Base-by-base conservation (phyloP, 1,139 yeast species). In the Zygosaccharomyces pseudobailii region DNA sequence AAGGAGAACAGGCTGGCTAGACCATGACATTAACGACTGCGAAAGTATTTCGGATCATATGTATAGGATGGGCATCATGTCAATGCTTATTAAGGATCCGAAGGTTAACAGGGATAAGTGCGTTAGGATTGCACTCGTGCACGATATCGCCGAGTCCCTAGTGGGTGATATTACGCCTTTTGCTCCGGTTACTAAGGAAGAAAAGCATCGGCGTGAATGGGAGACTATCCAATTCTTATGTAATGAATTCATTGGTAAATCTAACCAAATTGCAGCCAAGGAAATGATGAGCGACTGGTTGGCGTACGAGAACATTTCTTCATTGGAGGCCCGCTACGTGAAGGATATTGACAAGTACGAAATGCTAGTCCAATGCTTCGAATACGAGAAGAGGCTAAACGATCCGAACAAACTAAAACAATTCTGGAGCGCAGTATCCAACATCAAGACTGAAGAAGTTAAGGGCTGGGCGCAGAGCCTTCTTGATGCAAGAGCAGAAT, bases 91-190 rank as follows among this genome's bases (percentile, higher is more conserved):
- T 36, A 84, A 86, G 56, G 68, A 81, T 45, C 67, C 69, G 10
- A 53, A 61, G 5, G 67, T 76, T 6, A 71, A 78, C 54, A 63
- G 70, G n/a, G 68, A 67, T 36, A 70, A 79, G 56, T 89, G 97
- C 72, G 85, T 83, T 45, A 84, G 87, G 66, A 89, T 92, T 45
- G 89, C 97, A 1, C 71, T 89, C 39, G 82, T 89, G 36, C 98
- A 92, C 68, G 98, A 92, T 66, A 84, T 92, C 62, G 97, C 98
- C 8, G 98, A 92, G 70, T 70, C 90, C 5, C 71, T 92, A 33
- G 97, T 92, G 8, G 97, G 97, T 10, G 98, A 92, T 65, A 88
- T 92, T 48, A 89, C 96, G 1, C 98, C 98, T 10, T 79, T 78
- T 59, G 95, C 83, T 52, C 77, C 75, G 0, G 80, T 87, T n/a